Conservation (phyloP, 2,329 filamentous ascomycete genomes). For the Epichloe glyceriae region DNA sequence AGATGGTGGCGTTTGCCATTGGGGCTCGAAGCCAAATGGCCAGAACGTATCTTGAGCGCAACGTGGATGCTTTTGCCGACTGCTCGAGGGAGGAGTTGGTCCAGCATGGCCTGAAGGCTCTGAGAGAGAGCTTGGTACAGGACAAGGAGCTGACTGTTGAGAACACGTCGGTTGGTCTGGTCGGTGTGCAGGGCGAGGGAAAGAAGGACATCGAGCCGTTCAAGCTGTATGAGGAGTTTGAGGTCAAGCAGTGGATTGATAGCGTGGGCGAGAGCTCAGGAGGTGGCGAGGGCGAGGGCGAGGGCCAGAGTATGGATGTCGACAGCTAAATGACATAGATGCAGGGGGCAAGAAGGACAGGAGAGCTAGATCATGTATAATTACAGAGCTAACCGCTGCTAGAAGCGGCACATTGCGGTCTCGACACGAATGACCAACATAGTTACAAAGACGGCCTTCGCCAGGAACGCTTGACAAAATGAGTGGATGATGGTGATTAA, state of each 20-base stretch:
- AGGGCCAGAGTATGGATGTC: slow-evolving; percentile 18
- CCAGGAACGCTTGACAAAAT: not conserved
- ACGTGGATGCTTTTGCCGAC: slow-evolving; percentile 70
- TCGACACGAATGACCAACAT: not conserved
- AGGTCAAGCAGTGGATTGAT: slow-evolving; percentile 77
- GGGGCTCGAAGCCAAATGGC: slow-evolving; percentile 96
- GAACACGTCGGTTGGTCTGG: slow-evolving; percentile 85
- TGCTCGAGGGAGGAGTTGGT: slow-evolving; percentile 75
- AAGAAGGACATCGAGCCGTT: slow-evolving; percentile 61
- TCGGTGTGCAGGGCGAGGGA: slow-evolving; percentile 43
- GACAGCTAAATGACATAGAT: slow-evolving; percentile 18
- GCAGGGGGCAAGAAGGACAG: not conserved
- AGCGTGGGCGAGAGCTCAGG: slow-evolving; percentile 44
- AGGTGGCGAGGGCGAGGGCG: slow-evolving; percentile 23
- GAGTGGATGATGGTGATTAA: not conserved
- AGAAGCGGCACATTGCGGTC: not conserved
- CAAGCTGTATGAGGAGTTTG: slow-evolving; percentile 80
- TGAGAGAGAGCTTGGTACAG: slow-evolving; percentile 93
- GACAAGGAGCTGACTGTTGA: slow-evolving; percentile 96
- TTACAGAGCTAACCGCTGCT: slow-evolving; percentile 14
- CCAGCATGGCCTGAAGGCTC: slow-evolving; percentile 73
- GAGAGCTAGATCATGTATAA: slow-evolving; percentile 23
- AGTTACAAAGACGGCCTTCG: not conserved
- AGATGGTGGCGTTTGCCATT: slow-evolving; percentile 94
- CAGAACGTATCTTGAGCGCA: slow-evolving; percentile 86